Base-by-base conservation (phyloP, 2,329 filamentous ascomycete genomes). In the Endocalyx cinctus region DNA sequence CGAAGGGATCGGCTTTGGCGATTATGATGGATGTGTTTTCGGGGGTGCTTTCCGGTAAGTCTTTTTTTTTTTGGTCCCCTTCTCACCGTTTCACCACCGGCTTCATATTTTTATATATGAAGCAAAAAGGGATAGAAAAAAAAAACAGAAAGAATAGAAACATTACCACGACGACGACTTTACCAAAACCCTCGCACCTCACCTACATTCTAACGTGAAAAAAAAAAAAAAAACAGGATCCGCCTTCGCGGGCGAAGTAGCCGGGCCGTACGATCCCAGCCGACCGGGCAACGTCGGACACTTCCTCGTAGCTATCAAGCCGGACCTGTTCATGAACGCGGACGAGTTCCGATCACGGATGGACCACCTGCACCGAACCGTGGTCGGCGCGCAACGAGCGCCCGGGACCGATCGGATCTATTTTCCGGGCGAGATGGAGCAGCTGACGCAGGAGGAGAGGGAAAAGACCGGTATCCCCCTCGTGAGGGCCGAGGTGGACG, bases 1-100 rank as follows among this genome's bases (percentile, higher is more conserved):
- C 86, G 0, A 92, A 92, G 57, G 87, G 87, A 0, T 85, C 81
- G 3, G 87, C 74, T 0, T 57, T 92, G 25, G 67, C 83, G 1
- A 76, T 92, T 35, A 90, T 88, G 83, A 92, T 92, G 87, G 85
- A 92, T 52, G 82, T 94, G 3, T 90, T 92, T 52, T 88, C 84
- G 0, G 86, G 85, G 0, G 81, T 85, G 0, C 50, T 92, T 0
- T 87, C 83, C 0, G 54, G 54, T 46, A 27, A 37, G 42, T 18
- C 5, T 16, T 10, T 4, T 7, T 8, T 22, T 25, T 12, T 5
- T 20, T 7, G n/a, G n/a, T n/a, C n/a, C n/a, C n/a, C n/a, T n/a
- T n/a, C n/a, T n/a, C n/a, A n/a, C n/a, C n/a, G n/a, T n/a, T n/a
- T n/a, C n/a, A n/a, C n/a, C n/a, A n/a, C n/a, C n/a, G n/a, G n/a